Evolutionary conservation across 768 basidiomycete genomes (phyloP), one percentile per base, ranked within the genome.

Genomic region (Leccinellum rugosiceps): DNA sequence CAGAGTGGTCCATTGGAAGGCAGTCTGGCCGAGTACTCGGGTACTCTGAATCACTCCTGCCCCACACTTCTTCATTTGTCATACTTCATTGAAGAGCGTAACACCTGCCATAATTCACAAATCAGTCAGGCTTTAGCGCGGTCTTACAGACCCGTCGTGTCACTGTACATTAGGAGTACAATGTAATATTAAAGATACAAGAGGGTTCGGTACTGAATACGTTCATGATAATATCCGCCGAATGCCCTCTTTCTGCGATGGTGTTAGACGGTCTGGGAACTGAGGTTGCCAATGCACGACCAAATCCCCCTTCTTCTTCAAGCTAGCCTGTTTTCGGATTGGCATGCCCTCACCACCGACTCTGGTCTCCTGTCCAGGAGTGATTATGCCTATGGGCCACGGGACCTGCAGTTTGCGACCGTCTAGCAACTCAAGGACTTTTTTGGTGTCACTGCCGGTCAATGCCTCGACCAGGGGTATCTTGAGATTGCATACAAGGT

Each of bases 281-380:
- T 83, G 78, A 21, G 96, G 81, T 43, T 96, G 83, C 90, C 88
- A 92, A 59, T 81, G 83, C 49, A 96, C 80, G 50, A 90, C 77
- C 52, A 98, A 71, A 73, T 98, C 92, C 1, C 96, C 96, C 74
- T 90, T 92, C 60, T 76, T 83, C 74, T 79, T 82, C 56, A 77
- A 77, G 44, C 77, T 78, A 17, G 86, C 86, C 58, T 86, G 88
- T 71, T 91, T 94, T 56, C 93, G 80, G 48, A 94, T 85, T 3
- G 95, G 94, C 92, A 95, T 94, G 8, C 94, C 94, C 70, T 97
- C 93, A 2, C 86, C 88, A 2, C 76, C 48, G 3, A 97, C 72
- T 26, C 76, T 80, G 19, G 84, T 89, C 71, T 88, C 81, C 74
- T 87, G 83, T 7, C 85, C 87, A 1, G 92, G 91, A 67, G 87